Evolutionary conservation across 257 asterid genomes (phyloP), one percentile per base, ranked within the genome.

Genomic region (Thymus quinquecostatus): DNA sequence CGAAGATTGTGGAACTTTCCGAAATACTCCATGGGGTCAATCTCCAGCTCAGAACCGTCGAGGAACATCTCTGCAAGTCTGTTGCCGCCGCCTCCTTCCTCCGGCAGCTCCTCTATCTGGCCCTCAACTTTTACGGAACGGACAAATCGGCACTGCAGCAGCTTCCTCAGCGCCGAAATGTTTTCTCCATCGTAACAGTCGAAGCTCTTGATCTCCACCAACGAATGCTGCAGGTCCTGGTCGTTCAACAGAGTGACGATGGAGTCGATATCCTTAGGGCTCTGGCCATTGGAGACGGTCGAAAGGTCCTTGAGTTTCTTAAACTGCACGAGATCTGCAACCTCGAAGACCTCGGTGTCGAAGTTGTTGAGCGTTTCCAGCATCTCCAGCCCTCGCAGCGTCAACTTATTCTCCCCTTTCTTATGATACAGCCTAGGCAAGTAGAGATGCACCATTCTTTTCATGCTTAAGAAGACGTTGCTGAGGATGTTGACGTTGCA

Each of bases 361-460:
- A 78, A 78, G 57, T 81, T 76, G 45, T 56, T 69, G 0, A 81
- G 72, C 33, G 75, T 43, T 38, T 81, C 77, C 10, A 84, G 73
- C 38, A 36, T 47, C 33, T 28, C 49, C 73, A 81, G 38, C 7
- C 27, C 64, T 5, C n/a, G 29, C 8, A 84, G 68, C 43, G 10
- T 4, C 40, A 83, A 14, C 45, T 68, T 73, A 50, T 0, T 36
- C n/a, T 8, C 5, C 33, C 36, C 36, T 33, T 33, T 33, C 0
- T 60, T 33, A 53, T 49, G 47, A 27, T 51, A 79, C 30, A 1
- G 0, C 4, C 2, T 5, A 11, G 84, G 84, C 10, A 81, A 62
- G 56, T 77, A 84, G 4, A 84, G 73, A 53, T 68, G 53, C 28
- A 8, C 38, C 69, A 83, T 12, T 21, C 64, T 45, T 27, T 4